Percentiles rank a stretch among this genome's conserved stretches.
Evolutionary conservation across 2,329 filamentous ascomycete genomes (phyloP).

Genomic region (Graphium sp.): DNA sequence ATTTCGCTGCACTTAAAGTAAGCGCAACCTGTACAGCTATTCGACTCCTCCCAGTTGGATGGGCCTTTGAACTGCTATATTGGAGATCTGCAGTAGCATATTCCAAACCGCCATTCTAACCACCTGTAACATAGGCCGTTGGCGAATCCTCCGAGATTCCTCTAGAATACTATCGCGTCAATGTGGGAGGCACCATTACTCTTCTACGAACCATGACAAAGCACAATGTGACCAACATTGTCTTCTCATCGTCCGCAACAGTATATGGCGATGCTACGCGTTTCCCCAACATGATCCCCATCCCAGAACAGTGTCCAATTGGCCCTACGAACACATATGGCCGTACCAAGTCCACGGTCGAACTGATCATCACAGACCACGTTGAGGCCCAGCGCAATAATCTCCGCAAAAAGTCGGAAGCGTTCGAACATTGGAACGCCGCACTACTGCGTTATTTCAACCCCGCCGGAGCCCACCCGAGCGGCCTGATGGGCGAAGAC

Average conservation of each 20-base stretch:
- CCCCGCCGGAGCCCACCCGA: constrained; percentile 85
- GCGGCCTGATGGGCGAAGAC: constrained; percentile 95
- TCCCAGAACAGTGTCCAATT: constrained; percentile 90
- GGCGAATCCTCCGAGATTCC: constrained; percentile 90
- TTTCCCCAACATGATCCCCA: constrained; percentile 96
- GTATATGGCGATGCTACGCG: constrained; percentile 97
- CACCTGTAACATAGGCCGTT: constrained; percentile 49
- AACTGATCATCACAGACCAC: constrained; percentile 81
- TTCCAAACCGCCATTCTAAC: constrained; percentile 3
- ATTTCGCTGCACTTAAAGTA: constrained; percentile 95
- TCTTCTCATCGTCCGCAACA: constrained; percentile 95
- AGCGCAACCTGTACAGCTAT: constrained; percentile 8
- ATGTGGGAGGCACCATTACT: constrained; percentile 80
- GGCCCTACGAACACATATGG: constrained; percentile 97
- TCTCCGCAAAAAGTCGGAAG: constrained; percentile 62
- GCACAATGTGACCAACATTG: constrained; percentile 88
- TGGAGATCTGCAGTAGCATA: constrained; percentile 2
- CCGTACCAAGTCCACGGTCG: constrained; percentile 85
- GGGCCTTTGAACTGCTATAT: constrained; percentile 3
- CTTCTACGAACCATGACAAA: constrained; percentile 76
- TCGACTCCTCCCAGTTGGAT: too few relatives aligned
- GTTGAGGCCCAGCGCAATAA: constrained; percentile 77
- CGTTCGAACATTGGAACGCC: constrained; percentile 73
- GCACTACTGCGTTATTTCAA: constrained; percentile 96
- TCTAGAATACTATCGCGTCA: constrained; percentile 94